These are phyloP conservation scores for Floccularia luteovirens DNA, from an alignment of 768 basidiomycete genomes.

Conservation along the genomic window DNA sequence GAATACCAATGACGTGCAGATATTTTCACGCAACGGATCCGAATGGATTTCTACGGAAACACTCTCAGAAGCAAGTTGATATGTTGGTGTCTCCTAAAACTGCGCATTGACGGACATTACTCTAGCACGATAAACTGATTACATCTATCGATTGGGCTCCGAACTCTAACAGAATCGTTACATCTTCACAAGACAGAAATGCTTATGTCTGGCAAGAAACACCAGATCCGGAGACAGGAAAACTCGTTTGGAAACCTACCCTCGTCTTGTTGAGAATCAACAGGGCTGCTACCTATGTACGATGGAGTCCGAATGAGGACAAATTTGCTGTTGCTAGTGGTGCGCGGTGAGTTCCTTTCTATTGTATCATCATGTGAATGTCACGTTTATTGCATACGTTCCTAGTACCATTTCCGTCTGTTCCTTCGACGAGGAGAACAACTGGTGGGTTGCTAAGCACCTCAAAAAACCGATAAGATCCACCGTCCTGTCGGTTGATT, in stretches of 20 bases:
- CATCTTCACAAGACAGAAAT: slow-evolving; percentile 97
- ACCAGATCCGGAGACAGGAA: slow-evolving; percentile 65
- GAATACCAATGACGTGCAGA: slow-evolving; percentile 84
- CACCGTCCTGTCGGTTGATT: slow-evolving; percentile 90
- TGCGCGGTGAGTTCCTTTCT: slow-evolving; percentile 55
- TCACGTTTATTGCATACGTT: slow-evolving; percentile 1
- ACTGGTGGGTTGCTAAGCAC: slow-evolving; percentile 98
- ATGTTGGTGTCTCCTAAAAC: background rate
- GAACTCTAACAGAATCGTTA: slow-evolving; percentile 93
- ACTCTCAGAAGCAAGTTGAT: slow-evolving; percentile 66
- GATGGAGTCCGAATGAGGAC: slow-evolving; percentile 96
- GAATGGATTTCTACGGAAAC: slow-evolving; percentile 72
- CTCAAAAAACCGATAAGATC: slow-evolving; percentile 97
- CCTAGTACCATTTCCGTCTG: slow-evolving; percentile 88
- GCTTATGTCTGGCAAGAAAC: slow-evolving; percentile 97
- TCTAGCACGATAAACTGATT: slow-evolving; percentile 93
- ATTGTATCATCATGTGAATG: background rate
- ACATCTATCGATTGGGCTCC: slow-evolving; percentile 99
- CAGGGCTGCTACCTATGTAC: slow-evolving; percentile 88
- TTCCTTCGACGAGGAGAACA: slow-evolving; percentile 94
- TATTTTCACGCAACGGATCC: slow-evolving; percentile 58
- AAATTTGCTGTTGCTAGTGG: slow-evolving; percentile 99
- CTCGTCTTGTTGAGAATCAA: slow-evolving; percentile 95
- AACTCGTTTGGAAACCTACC: slow-evolving; percentile 85
- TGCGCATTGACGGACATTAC: background rate